These are phyloP conservation scores for Adiantum capillusveneris DNA, from an alignment of 75 land plant genomes.

Conservation along the genomic window DNA sequence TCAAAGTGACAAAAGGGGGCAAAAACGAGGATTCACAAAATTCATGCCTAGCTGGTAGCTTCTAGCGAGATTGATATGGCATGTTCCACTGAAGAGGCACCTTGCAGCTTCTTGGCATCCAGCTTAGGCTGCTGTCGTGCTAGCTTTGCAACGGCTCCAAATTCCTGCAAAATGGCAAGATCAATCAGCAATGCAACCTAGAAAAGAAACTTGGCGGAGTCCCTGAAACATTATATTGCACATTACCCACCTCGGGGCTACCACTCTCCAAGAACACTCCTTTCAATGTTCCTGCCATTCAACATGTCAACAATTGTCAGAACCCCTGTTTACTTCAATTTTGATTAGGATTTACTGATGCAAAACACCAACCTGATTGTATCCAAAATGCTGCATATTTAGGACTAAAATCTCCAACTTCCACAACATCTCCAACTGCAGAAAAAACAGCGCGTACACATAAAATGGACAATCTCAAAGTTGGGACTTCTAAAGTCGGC, in stretches of 20 bases:
- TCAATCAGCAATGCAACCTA: no score
- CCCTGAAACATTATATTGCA: not conserved
- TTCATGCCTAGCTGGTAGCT: no score
- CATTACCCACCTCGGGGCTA: slow-evolving; percentile 53
- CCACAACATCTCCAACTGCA: slow-evolving; percentile 69
- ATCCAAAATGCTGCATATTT: slow-evolving; percentile 85
- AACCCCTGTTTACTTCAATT: not conserved
- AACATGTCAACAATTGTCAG: no score
- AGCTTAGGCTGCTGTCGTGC: slow-evolving; percentile 66
- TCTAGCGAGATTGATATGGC: slow-evolving; percentile 41
- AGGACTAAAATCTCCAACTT: slow-evolving; percentile 69
- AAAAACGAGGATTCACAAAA: no score
- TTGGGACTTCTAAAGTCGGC: no score
- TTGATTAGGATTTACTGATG: not conserved
- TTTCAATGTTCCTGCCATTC: slow-evolving; percentile 47
- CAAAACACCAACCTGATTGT: slow-evolving; percentile 44
- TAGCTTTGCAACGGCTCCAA: slow-evolving; percentile 50
- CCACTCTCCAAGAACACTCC: slow-evolving; percentile 84
- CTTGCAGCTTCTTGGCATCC: slow-evolving; percentile 45
- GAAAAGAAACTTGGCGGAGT: not conserved
- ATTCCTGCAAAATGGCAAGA: slow-evolving; percentile 68
- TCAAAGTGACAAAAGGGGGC: no score
- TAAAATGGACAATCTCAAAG: no score
- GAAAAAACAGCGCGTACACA: no score
- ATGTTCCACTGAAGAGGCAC: slow-evolving; percentile 57